Percentiles rank a stretch among this genome's conserved stretches.
Conservation (phyloP, 1,284 basidiomycete species). For the Leccinum ponderosum region DNA sequence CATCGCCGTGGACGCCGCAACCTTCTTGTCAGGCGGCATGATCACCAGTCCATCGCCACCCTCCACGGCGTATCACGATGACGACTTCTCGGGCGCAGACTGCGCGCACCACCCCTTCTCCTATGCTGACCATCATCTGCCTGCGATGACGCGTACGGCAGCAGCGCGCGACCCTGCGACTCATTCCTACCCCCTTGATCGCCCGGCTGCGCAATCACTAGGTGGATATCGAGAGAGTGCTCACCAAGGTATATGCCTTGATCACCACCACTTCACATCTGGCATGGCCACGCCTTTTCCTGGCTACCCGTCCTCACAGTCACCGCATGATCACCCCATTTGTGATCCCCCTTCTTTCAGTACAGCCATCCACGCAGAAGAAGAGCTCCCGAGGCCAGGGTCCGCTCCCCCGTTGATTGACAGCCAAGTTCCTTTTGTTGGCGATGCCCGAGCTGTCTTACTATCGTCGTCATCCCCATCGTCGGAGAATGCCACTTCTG, state of each 20-base stretch:
- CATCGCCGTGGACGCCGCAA: slow-evolving; percentile 14
- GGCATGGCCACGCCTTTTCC: slow-evolving; percentile 33
- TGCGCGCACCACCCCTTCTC: slow-evolving; percentile 12
- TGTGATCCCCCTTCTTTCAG: slow-evolving; percentile 20
- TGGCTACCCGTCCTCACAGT: slow-evolving; percentile 34
- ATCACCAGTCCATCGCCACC: slow-evolving; percentile 26
- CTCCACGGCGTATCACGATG: slow-evolving; percentile 26
- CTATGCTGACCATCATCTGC: slow-evolving; percentile 15
- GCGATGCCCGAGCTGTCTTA: slow-evolving; percentile 26
- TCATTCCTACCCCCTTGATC: slow-evolving; percentile 19
- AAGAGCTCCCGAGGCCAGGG: slow-evolving; percentile 28
- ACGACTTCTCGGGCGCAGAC: slow-evolving; percentile 21
- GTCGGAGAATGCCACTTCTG: slow-evolving; percentile 12
- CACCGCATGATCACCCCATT: slow-evolving; percentile 30
- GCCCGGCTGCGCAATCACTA: slow-evolving; percentile 20
- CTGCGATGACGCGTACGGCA: slow-evolving; percentile 17
- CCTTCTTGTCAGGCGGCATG: slow-evolving; percentile 16
- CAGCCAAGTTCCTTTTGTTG: slow-evolving; percentile 28
- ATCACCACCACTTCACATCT: slow-evolving; percentile 22
- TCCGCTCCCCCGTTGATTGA: slow-evolving; percentile 34
- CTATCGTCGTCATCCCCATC: background rate
- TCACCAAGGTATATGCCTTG: slow-evolving; percentile 23
- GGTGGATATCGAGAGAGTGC: slow-evolving; percentile 17
- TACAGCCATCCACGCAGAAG: slow-evolving; percentile 19
- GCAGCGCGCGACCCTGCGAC: slow-evolving; percentile 12